Evolutionary conservation across 2,329 filamentous ascomycete genomes (phyloP), one percentile per base, ranked within the genome.

Genomic region (Cordyceps sp.): DNA sequence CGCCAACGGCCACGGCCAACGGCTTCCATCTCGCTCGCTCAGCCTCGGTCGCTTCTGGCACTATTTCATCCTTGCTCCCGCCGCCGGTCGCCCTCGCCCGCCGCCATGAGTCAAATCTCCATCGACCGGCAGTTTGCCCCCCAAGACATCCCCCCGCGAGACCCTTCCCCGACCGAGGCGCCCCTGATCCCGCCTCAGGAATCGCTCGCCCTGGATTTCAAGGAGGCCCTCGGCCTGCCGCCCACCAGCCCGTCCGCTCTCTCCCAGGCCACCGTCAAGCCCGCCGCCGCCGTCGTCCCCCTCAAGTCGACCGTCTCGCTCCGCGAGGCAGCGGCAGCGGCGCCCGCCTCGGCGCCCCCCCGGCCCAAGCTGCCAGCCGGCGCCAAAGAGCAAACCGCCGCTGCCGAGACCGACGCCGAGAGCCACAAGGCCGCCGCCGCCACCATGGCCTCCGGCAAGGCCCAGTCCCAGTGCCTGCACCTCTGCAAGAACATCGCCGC

Each of bases 401-500:
- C 20, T 10, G 14, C 12, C 21, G n/a, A n/a, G n/a, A n/a, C n/a
- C n/a, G 16, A 24, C 14, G n/a, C 13, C 19, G n/a, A 10, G 9
- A 13, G 18, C 31, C 22, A 14, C 9, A n/a, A 14, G 16, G 14
- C 22, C 22, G 8, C 22, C 18, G 4, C 19, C 30, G 13, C 23
- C 10, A 35, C 25, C n/a, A 42, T 41, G 39, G 19, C 36, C 8
- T 32, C 29, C 13, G 28, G 20, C 32, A 53, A 50, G 35, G 49
- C 50, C 8, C 50, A 55, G 42, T 25, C 40, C 20, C 40, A 46
- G 28, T 54, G 52, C 35, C 44, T 53, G 7, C 47, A 54, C 27
- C 55, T 73, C 27, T 76, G 72, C 50, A 62, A 58, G 39, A 63
- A 64, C 43, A 67, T 71, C 6, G 77, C 72, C 3, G 53, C 62